Conservation (phyloP, 192 early-diverging fungal species). For the Jimgerdemannia flammicorona region DNA sequence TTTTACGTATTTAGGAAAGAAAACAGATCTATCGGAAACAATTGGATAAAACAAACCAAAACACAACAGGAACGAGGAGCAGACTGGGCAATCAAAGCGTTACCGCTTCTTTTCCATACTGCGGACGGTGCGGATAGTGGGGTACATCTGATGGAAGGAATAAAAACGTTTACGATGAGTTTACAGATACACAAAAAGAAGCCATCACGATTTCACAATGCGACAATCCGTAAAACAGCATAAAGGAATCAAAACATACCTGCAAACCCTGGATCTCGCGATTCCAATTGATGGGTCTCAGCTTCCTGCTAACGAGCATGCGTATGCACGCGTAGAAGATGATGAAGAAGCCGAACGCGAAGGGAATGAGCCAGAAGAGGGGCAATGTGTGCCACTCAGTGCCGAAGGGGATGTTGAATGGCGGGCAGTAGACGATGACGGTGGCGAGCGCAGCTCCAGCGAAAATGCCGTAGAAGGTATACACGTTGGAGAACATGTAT, state of each 20-base stretch:
- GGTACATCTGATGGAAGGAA: constrained; percentile 52
- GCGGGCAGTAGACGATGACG: constrained; percentile 82
- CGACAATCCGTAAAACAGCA: too few species aligned
- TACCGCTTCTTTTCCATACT: not conserved
- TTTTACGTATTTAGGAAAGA: not conserved
- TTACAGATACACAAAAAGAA: not conserved
- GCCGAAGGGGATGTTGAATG: constrained; percentile 74
- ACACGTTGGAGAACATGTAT: constrained; percentile 79
- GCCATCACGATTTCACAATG: not conserved
- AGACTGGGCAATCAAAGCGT: not conserved
- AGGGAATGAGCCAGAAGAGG: constrained; percentile 79
- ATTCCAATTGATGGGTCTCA: constrained; percentile 63
- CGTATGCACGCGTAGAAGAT: constrained; percentile 72
- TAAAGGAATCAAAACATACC: not conserved
- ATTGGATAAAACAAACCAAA: not conserved
- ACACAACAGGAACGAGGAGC: not conserved
- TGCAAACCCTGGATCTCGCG: constrained; percentile 80
- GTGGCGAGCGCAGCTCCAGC: constrained; percentile 62
- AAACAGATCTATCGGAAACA: not conserved
- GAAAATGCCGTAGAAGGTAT: constrained; percentile 67
- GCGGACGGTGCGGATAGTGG: constrained; percentile 48
- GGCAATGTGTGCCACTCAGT: constrained; percentile 56
- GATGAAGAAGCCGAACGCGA: constrained; percentile 79
- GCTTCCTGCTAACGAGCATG: constrained; percentile 53
- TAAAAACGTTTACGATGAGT: not conserved